Percentiles rank a stretch among this genome's conserved stretches.
phyloP scores from a whole-genome alignment of 495 filamentous ascomycete genomes.

The Pyrenula massariospora region DNA sequence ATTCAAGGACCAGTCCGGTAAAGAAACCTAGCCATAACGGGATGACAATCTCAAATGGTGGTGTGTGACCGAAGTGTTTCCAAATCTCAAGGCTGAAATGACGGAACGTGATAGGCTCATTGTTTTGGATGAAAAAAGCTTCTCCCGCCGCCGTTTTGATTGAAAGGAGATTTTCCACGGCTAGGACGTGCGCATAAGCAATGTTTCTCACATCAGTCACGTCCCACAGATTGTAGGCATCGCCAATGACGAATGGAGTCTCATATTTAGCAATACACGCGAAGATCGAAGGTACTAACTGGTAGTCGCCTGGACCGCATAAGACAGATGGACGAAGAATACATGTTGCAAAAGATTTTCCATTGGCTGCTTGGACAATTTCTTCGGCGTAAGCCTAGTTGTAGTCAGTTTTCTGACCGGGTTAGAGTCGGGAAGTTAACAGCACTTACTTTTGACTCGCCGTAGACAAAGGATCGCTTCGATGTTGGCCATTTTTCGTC shows the following conservation, averaged over 20 bases:
- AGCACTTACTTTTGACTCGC: constrained; percentile 41
- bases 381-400: constrained; percentile 39
- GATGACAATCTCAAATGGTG: constrained; percentile 38
- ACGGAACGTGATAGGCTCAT: constrained; percentile 48
- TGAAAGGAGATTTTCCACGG: constrained; percentile 44
- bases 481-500: constrained; percentile 40
- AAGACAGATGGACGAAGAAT: constrained; percentile 45
- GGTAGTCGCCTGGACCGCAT: constrained; percentile 43
- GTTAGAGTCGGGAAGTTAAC: background rate
- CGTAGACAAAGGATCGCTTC: constrained; percentile 39
- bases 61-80: constrained; percentile 46
- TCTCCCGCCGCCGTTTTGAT: constrained; percentile 45
- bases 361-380: constrained; percentile 39
- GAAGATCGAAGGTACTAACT: constrained; percentile 40
- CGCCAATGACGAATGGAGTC: constrained; percentile 45
- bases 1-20: constrained; percentile 35
- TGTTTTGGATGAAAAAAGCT: constrained; percentile 53
- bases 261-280: constrained; percentile 41
- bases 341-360: constrained; percentile 34
- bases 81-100: constrained; percentile 49
- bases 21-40: constrained; percentile 37
- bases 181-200: constrained; percentile 51
- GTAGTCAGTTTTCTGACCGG: constrained; percentile 5
- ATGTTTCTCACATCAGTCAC: constrained; percentile 50
- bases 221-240: constrained; percentile 47